A percentile compares a stretch with the other conserved stretches of the same genome.
Evolutionary conservation across 345 rosid genomes (phyloP).

Genomic region (Crucihimalaya himalaica): DNA sequence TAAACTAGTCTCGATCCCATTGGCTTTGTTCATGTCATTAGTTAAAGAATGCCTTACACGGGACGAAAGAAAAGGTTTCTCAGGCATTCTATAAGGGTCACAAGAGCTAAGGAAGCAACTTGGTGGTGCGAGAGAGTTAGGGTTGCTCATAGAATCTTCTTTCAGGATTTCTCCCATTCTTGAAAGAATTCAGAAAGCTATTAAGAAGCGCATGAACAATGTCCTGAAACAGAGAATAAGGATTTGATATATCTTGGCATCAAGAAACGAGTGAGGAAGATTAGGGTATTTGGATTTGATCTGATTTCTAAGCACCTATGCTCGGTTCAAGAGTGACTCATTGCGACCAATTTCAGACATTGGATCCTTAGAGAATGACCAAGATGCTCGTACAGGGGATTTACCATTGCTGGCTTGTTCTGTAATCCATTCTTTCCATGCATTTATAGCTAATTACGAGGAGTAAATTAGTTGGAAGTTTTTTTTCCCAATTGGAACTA

Average conservation of each 20-base stretch:
- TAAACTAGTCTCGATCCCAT: conserved; percentile 41
- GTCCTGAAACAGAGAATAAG: conserved; percentile 51
- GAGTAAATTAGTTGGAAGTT: too few relatives aligned
- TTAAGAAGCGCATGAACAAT: conserved; percentile 78
- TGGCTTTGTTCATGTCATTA: conserved; percentile 51
- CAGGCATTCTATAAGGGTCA: conserved; percentile 29
- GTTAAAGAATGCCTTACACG: conserved; percentile 50
- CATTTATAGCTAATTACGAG: too few relatives aligned
- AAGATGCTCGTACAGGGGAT: too few relatives aligned
- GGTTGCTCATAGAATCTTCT: conserved; percentile 70
- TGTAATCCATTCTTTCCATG: too few relatives aligned
- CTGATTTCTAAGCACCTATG: too few relatives aligned
- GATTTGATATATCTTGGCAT: too few relatives aligned
- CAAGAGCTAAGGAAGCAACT: conserved; percentile 51
- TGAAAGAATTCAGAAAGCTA: conserved; percentile 73
- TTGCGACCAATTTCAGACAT: not conserved
- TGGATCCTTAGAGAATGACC: not conserved
- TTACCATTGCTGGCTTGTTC: too few relatives aligned
- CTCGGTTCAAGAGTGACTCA: too few relatives aligned
- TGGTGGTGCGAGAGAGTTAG: conserved; percentile 54
- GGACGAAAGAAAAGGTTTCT: conserved; percentile 44
- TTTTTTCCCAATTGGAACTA: too few relatives aligned
- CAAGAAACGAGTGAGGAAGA: too few relatives aligned
- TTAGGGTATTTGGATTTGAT: too few relatives aligned
- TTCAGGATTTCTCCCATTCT: conserved; percentile 80